Conservation (phyloP, 371 early-diverging fungal genomes). For the Mucor plumbeus region DNA sequence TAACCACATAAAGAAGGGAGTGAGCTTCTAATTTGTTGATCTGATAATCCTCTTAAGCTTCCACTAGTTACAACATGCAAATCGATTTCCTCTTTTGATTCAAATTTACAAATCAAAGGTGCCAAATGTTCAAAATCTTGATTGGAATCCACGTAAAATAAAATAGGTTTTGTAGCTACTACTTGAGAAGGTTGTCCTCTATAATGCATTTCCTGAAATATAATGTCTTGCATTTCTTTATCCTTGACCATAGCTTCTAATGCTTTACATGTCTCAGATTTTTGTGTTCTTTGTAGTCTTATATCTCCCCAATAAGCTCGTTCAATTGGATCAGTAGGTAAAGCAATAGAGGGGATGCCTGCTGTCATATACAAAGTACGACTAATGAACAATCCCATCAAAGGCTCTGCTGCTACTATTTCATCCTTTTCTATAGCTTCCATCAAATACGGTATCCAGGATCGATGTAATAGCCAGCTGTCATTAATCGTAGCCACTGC, state of each 20-base stretch:
- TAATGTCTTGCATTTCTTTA: not conserved
- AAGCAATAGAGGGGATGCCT: slow-evolving; percentile 38
- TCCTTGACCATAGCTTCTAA: not conserved
- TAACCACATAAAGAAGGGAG: slow-evolving; percentile 7
- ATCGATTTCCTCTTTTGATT: slow-evolving; percentile 10
- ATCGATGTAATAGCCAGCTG: slow-evolving; percentile 46
- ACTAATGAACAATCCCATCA: slow-evolving; percentile 31
- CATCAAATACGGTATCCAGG: slow-evolving; percentile 37
- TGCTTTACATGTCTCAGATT: slow-evolving; percentile 6
- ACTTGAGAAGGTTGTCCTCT: not conserved
- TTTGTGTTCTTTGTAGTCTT: slow-evolving; percentile 15
- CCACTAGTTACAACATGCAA: slow-evolving; percentile 37
- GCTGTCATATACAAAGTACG: slow-evolving; percentile 29
- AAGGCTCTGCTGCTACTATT: not conserved
- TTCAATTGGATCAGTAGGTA: slow-evolving; percentile 40
- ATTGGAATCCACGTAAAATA: slow-evolving; percentile 29
- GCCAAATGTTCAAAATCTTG: slow-evolving; percentile 19
- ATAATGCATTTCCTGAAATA: not conserved
- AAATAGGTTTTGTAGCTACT: slow-evolving; percentile 3
- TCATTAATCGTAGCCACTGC: slow-evolving; percentile 39
- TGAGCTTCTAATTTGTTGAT: not conserved
- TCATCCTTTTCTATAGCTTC: slow-evolving; percentile 2
- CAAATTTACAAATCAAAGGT: slow-evolving; percentile 39
- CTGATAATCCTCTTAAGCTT: slow-evolving; percentile 9
- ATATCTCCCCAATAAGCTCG: slow-evolving; percentile 33